Percentiles rank a stretch among this genome's conserved stretches.
Conservation (phyloP, 257 asterid genomes). For the Gardenia jasminoides region DNA sequence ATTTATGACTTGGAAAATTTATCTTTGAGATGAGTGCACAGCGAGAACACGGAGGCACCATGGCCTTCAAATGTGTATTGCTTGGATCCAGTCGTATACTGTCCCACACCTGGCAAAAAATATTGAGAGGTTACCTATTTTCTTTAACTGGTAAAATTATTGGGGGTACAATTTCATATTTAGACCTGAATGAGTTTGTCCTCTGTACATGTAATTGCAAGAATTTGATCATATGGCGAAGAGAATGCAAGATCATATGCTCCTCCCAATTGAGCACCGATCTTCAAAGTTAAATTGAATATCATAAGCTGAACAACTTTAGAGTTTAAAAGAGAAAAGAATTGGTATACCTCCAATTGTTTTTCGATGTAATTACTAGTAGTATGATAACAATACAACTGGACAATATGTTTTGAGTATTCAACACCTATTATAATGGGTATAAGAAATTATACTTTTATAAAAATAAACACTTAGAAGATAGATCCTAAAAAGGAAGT, state of each 20-base stretch:
- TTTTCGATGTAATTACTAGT: too few species aligned
- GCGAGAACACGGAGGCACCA: constrained; percentile 59
- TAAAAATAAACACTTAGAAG: too few species aligned
- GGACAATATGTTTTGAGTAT: constrained; percentile 43
- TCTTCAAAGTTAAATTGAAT: constrained; percentile 29
- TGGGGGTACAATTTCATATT: constrained; percentile 26
- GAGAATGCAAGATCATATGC: constrained; percentile 74
- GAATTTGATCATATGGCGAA: constrained; percentile 37
- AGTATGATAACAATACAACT: constrained; percentile 37
- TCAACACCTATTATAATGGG: constrained; percentile 51
- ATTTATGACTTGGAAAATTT: too few species aligned
- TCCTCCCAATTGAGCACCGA: constrained; percentile 66
- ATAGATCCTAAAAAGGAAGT: too few species aligned
- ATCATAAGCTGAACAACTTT: constrained; percentile 12
- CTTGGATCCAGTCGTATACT: constrained; percentile 49
- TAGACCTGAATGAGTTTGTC: constrained; percentile 67
- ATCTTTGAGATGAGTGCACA: constrained; percentile 53
- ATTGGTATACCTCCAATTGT: constrained; percentile 52
- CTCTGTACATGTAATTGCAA: constrained; percentile 69
- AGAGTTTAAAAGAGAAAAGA: not conserved
- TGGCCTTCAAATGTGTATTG: constrained; percentile 65
- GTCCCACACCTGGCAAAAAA: constrained; percentile 61
- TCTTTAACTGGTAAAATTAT: constrained; percentile 11
- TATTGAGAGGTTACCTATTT: constrained; percentile 7
- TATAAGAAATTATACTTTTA: not conserved